Percentiles rank a stretch among this genome's conserved stretches.
Evolutionary conservation across 2,329 filamentous ascomycete species (phyloP).

Genomic region (Biscogniauxia marginata): DNA sequence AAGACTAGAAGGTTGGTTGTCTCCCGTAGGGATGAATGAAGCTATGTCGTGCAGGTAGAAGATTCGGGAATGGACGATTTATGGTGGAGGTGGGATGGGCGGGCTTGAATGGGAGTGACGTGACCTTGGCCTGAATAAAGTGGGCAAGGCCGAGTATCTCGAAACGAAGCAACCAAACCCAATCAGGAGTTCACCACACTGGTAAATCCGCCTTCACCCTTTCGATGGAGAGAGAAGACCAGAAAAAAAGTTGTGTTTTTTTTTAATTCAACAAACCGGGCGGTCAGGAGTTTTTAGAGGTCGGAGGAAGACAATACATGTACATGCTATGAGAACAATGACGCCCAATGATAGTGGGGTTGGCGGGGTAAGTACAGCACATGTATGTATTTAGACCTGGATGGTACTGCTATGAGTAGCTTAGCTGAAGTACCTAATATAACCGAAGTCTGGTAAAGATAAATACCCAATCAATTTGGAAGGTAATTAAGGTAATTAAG

Average conservation of each 20-base stretch:
- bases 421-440: no score
- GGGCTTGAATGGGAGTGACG: constrained; percentile 5
- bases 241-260: not conserved
- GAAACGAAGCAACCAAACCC: no score
- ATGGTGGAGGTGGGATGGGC: constrained; percentile 5
- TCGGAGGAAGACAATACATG: not conserved
- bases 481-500: no score
- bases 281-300: constrained; percentile 2
- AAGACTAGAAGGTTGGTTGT: not conserved
- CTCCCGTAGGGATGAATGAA: constrained; percentile 7
- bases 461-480: no score
- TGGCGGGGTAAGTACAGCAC: constrained; percentile 14
- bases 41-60: constrained; percentile 20
- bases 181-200: no score
- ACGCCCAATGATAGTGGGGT: constrained; percentile 21
- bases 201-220: no score
- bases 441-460: constrained; percentile 1
- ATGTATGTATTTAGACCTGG: no score
- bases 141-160: constrained; percentile 3
- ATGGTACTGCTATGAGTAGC: no score
- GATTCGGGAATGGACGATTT: constrained; percentile 28
- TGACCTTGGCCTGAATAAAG: constrained; percentile 16
- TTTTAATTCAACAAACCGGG: constrained; percentile 1
- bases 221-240: not conserved
- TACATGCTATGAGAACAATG: constrained; percentile 6